Conservation (phyloP, 179 eudicot species). For the Silene coronaria region DNA sequence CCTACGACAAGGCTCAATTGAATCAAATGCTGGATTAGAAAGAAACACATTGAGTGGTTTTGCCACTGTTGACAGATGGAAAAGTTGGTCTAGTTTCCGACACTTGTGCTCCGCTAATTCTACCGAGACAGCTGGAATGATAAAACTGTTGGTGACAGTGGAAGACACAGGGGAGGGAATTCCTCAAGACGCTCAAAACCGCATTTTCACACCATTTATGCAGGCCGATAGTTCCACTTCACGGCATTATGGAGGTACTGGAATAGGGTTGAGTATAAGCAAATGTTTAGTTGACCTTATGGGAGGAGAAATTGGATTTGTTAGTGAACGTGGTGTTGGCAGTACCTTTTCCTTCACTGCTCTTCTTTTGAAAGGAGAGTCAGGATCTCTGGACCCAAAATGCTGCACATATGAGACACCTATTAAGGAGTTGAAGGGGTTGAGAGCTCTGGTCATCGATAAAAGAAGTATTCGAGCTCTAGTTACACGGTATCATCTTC, state of each 20-base stretch:
- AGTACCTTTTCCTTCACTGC: conserved; percentile 87
- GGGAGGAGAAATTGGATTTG: conserved; percentile 93
- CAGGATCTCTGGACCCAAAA: conserved; percentile 30
- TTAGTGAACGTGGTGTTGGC: conserved; percentile 58
- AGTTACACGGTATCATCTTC: conserved; percentile 80
- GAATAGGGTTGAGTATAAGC: conserved; percentile 93
- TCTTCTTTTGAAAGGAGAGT: conserved; percentile 42
- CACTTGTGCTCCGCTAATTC: conserved; percentile 28
- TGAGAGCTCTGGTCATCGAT: conserved; percentile 76
- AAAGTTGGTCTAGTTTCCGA: conserved; percentile 67
- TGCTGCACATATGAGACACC: conserved; percentile 38
- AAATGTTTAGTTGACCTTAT: conserved; percentile 78
- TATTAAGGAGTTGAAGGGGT: conserved; percentile 57
- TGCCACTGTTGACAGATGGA: conserved; percentile 60
- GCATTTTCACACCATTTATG: conserved; percentile 90
- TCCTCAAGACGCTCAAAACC: conserved; percentile 55
- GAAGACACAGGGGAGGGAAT: conserved; percentile 97
- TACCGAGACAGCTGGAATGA: conserved; percentile 31
- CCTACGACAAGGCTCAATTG: conserved; percentile 42
- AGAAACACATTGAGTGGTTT: conserved; percentile 75
- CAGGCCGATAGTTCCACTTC: conserved; percentile 98
- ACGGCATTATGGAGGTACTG: conserved; percentile 89
- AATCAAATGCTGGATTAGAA: conserved; percentile 28
- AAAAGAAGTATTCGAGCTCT: conserved; percentile 57
- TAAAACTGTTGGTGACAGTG: conserved; percentile 65